These are phyloP conservation scores for Penicillium pulvis DNA, from an alignment of 495 filamentous ascomycete species.

Conservation along the genomic window DNA sequence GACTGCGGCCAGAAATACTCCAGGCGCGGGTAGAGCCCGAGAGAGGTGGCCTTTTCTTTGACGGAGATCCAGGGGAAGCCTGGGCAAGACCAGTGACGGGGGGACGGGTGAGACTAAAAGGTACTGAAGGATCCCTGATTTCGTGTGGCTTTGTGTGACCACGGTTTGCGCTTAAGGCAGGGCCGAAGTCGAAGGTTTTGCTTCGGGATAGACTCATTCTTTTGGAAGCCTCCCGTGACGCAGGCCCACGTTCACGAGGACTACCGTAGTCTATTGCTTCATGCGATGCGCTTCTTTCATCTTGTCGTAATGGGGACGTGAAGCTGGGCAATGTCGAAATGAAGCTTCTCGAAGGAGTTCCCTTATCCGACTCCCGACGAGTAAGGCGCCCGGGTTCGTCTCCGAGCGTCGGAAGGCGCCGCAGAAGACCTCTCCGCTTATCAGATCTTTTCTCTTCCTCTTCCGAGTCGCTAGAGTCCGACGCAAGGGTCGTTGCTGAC, in stretches of 20 bases:
- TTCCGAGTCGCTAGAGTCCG: constrained; percentile 49
- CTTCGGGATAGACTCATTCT: constrained; percentile 18
- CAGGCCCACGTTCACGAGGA: constrained; percentile 14
- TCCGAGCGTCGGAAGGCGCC: constrained; percentile 32
- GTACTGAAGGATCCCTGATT: constrained; percentile 34
- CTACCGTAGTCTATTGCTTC: constrained; percentile 21
- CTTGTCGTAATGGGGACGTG: constrained; percentile 45
- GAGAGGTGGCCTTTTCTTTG: constrained; percentile 24
- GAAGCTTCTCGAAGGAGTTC: constrained; percentile 27
- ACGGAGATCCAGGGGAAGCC: constrained; percentile 34
- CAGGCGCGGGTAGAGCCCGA: constrained; percentile 44
- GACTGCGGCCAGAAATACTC: constrained; percentile 69
- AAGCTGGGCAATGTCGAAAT: constrained; percentile 53
- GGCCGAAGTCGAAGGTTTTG: constrained; percentile 30
- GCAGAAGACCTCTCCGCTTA: constrained; percentile 33
- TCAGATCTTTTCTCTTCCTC: constrained; percentile 39
- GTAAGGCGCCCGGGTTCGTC: constrained; percentile 40
- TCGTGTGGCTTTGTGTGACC: constrained; percentile 27
- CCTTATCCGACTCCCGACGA: constrained; percentile 37
- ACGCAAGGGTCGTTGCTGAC: constrained; percentile 38
- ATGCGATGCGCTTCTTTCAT: constrained; percentile 30
- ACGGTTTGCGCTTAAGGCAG: constrained; percentile 29
- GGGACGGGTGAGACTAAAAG: constrained; percentile 39
- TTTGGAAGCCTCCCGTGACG: constrained; percentile 13
- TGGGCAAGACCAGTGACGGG: constrained; percentile 52